phyloP scores from a whole-genome alignment of 805 yeast species.

The Ogataea chonburiensis region DNA sequence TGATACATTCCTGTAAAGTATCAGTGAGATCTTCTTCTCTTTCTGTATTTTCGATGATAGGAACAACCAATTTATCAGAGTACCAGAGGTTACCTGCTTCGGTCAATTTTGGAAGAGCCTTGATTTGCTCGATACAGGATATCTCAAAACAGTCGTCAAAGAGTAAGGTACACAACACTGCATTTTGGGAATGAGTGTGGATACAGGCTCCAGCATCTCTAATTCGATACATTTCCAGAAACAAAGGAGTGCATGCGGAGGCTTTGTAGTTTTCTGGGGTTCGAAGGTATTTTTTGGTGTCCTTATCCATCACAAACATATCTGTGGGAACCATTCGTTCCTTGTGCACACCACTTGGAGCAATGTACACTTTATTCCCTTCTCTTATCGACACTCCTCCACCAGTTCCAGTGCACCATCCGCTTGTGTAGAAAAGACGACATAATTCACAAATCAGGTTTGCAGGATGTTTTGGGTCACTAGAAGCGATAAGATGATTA shows the following conservation, averaged over 20 bases:
- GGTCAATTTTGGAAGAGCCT: slow-evolving; percentile 75
- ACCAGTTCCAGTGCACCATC: slow-evolving; percentile 96
- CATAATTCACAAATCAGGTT: slow-evolving; percentile 82
- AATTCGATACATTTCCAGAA: slow-evolving; percentile 62
- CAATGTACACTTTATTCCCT: slow-evolving; percentile 61
- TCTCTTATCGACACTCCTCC: slow-evolving; percentile 85
- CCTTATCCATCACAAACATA: slow-evolving; percentile 71
- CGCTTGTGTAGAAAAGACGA: slow-evolving; percentile 67
- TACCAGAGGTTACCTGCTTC: slow-evolving; percentile 68
- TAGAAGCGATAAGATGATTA: slow-evolving; percentile 22
- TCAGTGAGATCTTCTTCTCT: slow-evolving; percentile 81
- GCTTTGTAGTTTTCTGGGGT: slow-evolving; percentile 73
- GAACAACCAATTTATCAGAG: slow-evolving; percentile 75
- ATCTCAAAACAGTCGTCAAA: slow-evolving; percentile 72
- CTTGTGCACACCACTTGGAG: slow-evolving; percentile 97
- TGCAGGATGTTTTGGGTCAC: slow-evolving; percentile 62
- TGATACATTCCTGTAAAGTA: slow-evolving; percentile 60
- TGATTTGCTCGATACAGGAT: slow-evolving; percentile 84
- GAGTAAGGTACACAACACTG: slow-evolving; percentile 75
- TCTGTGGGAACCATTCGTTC: slow-evolving; percentile 81
- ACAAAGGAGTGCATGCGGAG: slow-evolving; percentile 92
- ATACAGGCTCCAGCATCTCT: slow-evolving; percentile 88
- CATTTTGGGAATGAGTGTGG: slow-evolving; percentile 89
- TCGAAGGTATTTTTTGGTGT: slow-evolving; percentile 50
- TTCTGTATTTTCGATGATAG: slow-evolving; percentile 89